Conservation (phyloP, 441 rosid species). For the Croton laevigatus region DNA sequence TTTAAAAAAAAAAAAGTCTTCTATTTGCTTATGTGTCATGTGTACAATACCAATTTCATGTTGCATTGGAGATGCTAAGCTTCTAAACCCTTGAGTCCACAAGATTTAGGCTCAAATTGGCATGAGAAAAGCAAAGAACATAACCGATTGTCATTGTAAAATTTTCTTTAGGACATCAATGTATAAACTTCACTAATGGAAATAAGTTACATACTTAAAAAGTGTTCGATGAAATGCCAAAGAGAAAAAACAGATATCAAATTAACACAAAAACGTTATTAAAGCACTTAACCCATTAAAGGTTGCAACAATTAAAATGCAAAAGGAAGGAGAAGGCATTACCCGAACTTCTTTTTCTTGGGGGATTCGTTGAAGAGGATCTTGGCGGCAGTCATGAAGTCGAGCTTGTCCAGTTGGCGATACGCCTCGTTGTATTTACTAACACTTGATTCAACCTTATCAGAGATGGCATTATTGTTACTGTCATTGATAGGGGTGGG, state of each 20-base stretch:
- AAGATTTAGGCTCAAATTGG: too few relatives aligned
- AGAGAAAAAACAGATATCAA: constrained; percentile 16
- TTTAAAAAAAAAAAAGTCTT: too few relatives aligned
- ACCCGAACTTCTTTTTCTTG: constrained; percentile 69
- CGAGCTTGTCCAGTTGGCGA: constrained; percentile 60
- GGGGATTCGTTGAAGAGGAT: constrained; percentile 60
- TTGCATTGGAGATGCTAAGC: too few relatives aligned
- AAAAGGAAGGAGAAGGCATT: constrained; percentile 15
- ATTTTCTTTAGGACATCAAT: neutral
- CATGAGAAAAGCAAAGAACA: too few relatives aligned
- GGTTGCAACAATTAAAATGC: neutral
- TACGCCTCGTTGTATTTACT: constrained; percentile 47
- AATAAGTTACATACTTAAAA: neutral
- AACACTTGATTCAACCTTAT: constrained; percentile 37
- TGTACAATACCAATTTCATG: too few relatives aligned
- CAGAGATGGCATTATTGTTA: constrained; percentile 22
- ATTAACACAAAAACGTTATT: neutral
- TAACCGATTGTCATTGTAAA: too few relatives aligned
- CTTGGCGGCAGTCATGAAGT: constrained; percentile 65
- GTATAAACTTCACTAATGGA: neutral
- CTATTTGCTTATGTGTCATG: too few relatives aligned
- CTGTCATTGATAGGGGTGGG: neutral
- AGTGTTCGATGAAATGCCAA: constrained; percentile 32
- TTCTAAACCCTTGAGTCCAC: too few relatives aligned
- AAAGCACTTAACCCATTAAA: neutral